Percentiles rank a stretch among this genome's conserved stretches.
Conservation (phyloP, 2,329 filamentous ascomycete genomes). For the Sclerotinia subarctica region DNA sequence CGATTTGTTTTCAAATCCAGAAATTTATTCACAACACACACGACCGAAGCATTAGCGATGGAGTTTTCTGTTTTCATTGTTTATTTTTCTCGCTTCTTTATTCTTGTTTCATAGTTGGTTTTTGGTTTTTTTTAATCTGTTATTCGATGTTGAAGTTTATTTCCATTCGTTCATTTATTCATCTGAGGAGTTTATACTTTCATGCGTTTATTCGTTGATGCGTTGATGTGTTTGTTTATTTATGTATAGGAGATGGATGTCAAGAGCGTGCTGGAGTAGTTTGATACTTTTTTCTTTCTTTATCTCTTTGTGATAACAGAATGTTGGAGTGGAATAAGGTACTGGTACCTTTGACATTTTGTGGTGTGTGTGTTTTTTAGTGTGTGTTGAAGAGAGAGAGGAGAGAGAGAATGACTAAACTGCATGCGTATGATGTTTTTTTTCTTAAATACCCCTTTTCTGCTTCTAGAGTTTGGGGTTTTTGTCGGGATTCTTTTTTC, state of each 20-base stretch:
- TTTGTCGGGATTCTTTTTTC: too few relatives aligned
- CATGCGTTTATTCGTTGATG: neutral
- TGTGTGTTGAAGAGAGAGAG: too few relatives aligned
- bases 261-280: neutral
- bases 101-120: too few relatives aligned
- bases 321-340: neutral
- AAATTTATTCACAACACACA: constrained; percentile 16
- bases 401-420: too few relatives aligned
- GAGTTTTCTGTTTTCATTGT: constrained; percentile 25
- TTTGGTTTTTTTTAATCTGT: neutral
- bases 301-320: neutral
- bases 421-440: too few relatives aligned
- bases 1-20: neutral
- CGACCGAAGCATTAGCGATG: constrained; percentile 31
- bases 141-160: neutral
- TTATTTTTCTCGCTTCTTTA: neutral
- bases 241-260: neutral
- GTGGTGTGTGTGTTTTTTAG: neutral
- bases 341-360: neutral
- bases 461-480: too few relatives aligned
- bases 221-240: neutral
- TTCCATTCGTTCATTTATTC: neutral
- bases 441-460: too few relatives aligned
- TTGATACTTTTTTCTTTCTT: neutral
- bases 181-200: neutral